Percentiles rank a stretch among this genome's conserved stretches.
Evolutionary conservation across 2,329 filamentous ascomycete species (phyloP).

Genomic region (Alternaria ventricosa): DNA sequence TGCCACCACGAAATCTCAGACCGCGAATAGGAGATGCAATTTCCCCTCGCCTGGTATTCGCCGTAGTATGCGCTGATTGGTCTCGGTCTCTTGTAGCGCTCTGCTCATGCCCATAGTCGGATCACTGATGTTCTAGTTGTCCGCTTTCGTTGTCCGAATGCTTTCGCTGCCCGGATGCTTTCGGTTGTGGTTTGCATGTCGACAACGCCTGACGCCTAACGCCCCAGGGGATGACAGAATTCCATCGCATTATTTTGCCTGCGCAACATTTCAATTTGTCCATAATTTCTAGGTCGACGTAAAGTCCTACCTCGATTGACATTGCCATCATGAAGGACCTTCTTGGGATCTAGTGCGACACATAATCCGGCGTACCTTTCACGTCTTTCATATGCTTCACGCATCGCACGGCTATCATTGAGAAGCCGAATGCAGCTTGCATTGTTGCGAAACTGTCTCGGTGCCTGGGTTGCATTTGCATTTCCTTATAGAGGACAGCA

Average conservation of each 20-base stretch:
- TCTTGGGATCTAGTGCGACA: not conserved
- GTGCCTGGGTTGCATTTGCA: not conserved
- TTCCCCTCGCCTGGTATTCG: conserved; percentile 7
- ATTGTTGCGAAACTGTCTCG: not conserved
- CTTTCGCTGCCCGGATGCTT: not conserved
- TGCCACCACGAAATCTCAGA: conserved; percentile 6
- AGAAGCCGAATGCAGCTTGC: not conserved
- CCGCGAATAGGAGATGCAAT: conserved; percentile 17
- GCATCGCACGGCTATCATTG: not conserved
- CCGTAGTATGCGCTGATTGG: conserved; percentile 1
- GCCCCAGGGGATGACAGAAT: not conserved
- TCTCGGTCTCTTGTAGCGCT: not conserved
- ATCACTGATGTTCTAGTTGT: not conserved
- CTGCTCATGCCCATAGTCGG: not conserved
- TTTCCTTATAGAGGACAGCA: not conserved
- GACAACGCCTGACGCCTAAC: not conserved
- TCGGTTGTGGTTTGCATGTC: not conserved
- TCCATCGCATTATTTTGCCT: not conserved
- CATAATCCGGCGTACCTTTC: not conserved
- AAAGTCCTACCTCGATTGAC: not conserved
- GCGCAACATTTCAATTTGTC: not conserved
- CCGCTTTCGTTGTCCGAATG: not conserved
- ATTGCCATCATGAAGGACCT: not conserved
- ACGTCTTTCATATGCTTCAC: not conserved
- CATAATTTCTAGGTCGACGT: not conserved